Percentiles rank a stretch among this genome's conserved stretches.
phyloP scores from a whole-genome alignment of 352 stramenopile genomes.

The Phytophthora pseudosyringae region DNA sequence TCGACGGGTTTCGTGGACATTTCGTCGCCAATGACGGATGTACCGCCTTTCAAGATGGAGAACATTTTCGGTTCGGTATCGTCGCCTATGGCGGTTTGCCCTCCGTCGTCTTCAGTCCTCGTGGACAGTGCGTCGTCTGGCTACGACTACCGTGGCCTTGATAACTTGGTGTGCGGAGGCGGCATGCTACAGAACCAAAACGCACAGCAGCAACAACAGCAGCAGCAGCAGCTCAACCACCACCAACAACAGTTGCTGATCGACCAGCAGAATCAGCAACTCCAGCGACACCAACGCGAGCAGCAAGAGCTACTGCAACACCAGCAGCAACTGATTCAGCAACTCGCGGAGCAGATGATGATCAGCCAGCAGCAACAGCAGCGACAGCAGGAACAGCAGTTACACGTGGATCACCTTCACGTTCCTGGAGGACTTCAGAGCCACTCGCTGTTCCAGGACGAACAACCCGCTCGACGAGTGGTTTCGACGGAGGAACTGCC shows the following conservation, averaged over 20 bases:
- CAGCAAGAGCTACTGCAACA: conserved; percentile 38
- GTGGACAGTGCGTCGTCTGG: conserved; percentile 39
- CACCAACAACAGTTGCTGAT: conserved; percentile 34
- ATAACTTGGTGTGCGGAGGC: conserved; percentile 41
- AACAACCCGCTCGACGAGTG: conserved; percentile 58
- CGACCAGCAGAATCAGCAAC: conserved; percentile 45
- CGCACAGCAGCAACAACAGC: conserved; percentile 34
- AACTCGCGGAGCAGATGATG: conserved; percentile 46
- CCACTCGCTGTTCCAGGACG: conserved; percentile 73
- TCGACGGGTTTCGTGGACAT: conserved; percentile 45
- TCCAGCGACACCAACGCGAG: conserved; percentile 43
- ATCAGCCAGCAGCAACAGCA: conserved; percentile 44
- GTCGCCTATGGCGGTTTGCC: conserved; percentile 33
- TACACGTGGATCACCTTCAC: conserved; percentile 26
- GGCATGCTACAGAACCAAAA: conserved; percentile 27
- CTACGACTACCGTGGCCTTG: conserved; percentile 50
- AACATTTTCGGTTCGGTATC: conserved; percentile 39
- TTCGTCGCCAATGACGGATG: conserved; percentile 34
- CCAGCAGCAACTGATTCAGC: conserved; percentile 40
- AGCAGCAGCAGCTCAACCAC: conserved; percentile 31
- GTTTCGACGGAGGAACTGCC: conserved; percentile 78
- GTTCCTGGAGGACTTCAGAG: conserved; percentile 53
- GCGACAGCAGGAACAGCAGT: conserved; percentile 23
- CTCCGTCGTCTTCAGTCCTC: conserved; percentile 36
- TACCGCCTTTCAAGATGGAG: conserved; percentile 47